These are phyloP conservation scores for Penicillium goetzii DNA, from an alignment of 495 filamentous ascomycete genomes.

Conservation along the genomic window DNA sequence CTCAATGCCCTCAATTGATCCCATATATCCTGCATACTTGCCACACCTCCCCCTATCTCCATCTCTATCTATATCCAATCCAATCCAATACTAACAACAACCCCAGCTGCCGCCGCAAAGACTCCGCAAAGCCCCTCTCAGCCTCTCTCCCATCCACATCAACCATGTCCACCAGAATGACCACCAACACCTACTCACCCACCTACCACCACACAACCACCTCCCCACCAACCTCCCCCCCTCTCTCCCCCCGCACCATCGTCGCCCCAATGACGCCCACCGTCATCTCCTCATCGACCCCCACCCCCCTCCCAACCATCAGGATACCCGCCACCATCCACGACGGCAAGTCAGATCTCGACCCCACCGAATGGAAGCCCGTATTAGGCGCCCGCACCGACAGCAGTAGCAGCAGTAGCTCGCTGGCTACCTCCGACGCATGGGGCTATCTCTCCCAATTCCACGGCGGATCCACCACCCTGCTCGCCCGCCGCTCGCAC, in stretches of 20 bases:
- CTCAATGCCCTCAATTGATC: background rate
- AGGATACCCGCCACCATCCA: constrained; percentile 50
- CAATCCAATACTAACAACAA: constrained; percentile 12
- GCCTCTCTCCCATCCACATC: constrained; percentile 41
- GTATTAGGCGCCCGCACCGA: constrained; percentile 37
- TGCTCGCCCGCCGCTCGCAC: constrained; percentile 36
- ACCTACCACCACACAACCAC: constrained; percentile 19
- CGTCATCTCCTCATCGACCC: constrained; percentile 23
- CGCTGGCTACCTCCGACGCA: constrained; percentile 49
- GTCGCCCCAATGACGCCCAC: constrained; percentile 51
- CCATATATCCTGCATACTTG: constrained; percentile 6
- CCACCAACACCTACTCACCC: background rate
- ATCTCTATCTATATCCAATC: constrained; percentile 12
- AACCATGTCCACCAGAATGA: constrained; percentile 7
- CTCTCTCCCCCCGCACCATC: constrained; percentile 46
- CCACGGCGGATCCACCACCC: constrained; percentile 35
- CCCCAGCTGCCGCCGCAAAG: constrained; percentile 56
- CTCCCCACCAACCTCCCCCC: constrained; percentile 39
- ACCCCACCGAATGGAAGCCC: constrained; percentile 64
- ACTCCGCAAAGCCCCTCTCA: constrained; percentile 53
- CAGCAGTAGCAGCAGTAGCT: constrained; percentile 9
- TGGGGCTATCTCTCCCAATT: constrained; percentile 56
- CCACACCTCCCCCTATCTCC: constrained; percentile 7
- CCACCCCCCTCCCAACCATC: constrained; percentile 31
- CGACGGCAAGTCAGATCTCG: constrained; percentile 54